phyloP scores from a whole-genome alignment of 2,329 filamentous ascomycete species.

The Cladophialophora psammophila region DNA sequence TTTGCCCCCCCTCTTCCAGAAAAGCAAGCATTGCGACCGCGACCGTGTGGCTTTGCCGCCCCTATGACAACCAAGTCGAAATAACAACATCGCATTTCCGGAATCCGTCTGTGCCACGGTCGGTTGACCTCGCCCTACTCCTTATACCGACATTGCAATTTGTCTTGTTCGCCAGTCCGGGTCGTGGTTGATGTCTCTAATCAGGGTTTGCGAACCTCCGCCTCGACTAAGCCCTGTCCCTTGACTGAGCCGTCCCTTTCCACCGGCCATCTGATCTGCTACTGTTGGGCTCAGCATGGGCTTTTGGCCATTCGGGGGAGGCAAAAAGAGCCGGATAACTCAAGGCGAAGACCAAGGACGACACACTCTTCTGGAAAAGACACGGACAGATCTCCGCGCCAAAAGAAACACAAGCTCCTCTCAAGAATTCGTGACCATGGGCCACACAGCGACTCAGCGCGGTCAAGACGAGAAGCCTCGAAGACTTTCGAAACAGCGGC shows the following conservation, averaged over 20 bases:
- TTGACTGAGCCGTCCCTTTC: constrained; percentile 21
- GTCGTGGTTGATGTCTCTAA: constrained; percentile 36
- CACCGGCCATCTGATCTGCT: constrained; percentile 12
- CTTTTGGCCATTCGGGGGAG: constrained; percentile 42
- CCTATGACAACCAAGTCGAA: constrained; percentile 23
- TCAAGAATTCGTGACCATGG: constrained; percentile 32
- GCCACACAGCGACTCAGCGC: constrained; percentile 21
- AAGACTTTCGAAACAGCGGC: constrained; percentile 35
- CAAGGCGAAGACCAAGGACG: constrained; percentile 27
- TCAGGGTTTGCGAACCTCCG: constrained; percentile 30
- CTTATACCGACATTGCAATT: not conserved
- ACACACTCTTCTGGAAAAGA: constrained; percentile 31
- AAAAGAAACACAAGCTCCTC: constrained; percentile 13
- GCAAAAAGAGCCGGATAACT: constrained; percentile 37
- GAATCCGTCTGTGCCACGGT: constrained; percentile 1
- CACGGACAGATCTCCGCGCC: constrained; percentile 9
- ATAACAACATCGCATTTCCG: constrained; percentile 18
- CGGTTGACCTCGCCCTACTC: not conserved
- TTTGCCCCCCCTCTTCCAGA: constrained; percentile 7
- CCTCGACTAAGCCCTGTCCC: constrained; percentile 27
- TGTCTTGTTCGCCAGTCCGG: constrained; percentile 12
- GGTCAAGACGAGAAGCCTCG: constrained; percentile 31
- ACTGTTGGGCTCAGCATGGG: constrained; percentile 38
- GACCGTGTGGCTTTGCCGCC: constrained; percentile 23
- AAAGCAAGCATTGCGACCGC: constrained; percentile 21